These are phyloP conservation scores for Eucalyptus rudis DNA, from an alignment of 345 rosid genomes.

Conservation along the genomic window DNA sequence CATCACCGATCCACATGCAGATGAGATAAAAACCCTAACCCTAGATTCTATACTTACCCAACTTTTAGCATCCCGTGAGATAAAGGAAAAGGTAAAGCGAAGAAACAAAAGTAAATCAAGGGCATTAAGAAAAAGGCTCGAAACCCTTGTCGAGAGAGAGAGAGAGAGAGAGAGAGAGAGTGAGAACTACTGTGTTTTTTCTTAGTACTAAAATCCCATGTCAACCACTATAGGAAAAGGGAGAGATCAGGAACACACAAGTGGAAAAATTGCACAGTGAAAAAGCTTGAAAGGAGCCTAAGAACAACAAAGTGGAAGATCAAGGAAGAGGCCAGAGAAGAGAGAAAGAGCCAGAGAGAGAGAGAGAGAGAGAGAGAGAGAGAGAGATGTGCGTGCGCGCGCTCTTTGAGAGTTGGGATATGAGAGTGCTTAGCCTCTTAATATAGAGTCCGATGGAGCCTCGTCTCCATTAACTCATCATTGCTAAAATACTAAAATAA, in stretches of 20 bases:
- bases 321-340: background rate
- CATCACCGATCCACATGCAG: background rate
- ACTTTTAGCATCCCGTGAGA: background rate
- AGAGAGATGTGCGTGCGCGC: background rate
- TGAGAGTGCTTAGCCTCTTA: background rate
- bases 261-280: background rate
- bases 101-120: background rate
- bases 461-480: background rate
- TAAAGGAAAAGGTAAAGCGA: background rate
- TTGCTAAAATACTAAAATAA: background rate
- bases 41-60: background rate
- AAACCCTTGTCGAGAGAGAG: background rate
- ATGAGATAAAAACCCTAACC: slow-evolving; percentile 25
- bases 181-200: background rate
- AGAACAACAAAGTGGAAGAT: background rate
- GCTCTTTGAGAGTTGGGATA: background rate
- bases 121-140: background rate
- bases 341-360: background rate
- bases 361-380: background rate
- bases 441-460: slow-evolving; percentile 4
- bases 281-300: background rate
- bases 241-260: background rate
- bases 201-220: background rate
- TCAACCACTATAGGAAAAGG: background rate
- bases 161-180: background rate